Percentiles rank a stretch among this genome's conserved stretches.
Evolutionary conservation across 1,284 basidiomycete genomes (phyloP).

Genomic region (Earliella scabrosa): DNA sequence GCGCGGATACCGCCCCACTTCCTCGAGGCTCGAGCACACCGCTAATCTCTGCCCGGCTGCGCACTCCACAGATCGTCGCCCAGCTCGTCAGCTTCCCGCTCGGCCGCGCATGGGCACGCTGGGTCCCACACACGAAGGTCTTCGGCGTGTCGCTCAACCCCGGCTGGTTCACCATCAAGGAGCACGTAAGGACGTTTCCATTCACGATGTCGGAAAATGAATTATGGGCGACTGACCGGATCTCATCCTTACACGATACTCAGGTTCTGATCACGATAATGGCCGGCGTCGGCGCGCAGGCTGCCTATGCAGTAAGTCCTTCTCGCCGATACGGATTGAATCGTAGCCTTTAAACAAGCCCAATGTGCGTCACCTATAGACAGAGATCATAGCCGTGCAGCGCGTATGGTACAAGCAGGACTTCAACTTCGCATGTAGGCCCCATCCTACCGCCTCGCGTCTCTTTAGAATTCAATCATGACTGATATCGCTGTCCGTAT

Average conservation of each 20-base stretch:
- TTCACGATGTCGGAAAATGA: too few relatives aligned
- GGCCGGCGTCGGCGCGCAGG: slow-evolving; percentile 50
- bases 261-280: slow-evolving; percentile 72
- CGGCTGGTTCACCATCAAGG: slow-evolving; percentile 57
- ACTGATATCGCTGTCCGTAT: too few relatives aligned
- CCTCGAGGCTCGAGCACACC: neutral
- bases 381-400: slow-evolving; percentile 82
- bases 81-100: slow-evolving; percentile 68
- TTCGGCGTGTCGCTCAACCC: slow-evolving; percentile 72
- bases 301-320: slow-evolving; percentile 41
- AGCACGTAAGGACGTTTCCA: too few relatives aligned
- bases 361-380: slow-evolving; percentile 34
- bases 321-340: too few relatives aligned
- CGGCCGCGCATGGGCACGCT: slow-evolving; percentile 56
- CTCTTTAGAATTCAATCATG: too few relatives aligned
- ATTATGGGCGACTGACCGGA: too few relatives aligned
- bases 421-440: slow-evolving; percentile 67
- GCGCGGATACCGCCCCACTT: neutral
- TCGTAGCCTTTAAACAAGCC: too few relatives aligned
- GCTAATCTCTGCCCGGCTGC: neutral
- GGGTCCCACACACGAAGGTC: slow-evolving; percentile 56
- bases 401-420: slow-evolving; percentile 69
- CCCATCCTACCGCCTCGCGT: too few relatives aligned
- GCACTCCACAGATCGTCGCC: slow-evolving; percentile 48
- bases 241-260: too few relatives aligned